Evolutionary conservation across 2,329 filamentous ascomycete species (phyloP).

Genomic region (Alternaria incomplexa): DNA sequence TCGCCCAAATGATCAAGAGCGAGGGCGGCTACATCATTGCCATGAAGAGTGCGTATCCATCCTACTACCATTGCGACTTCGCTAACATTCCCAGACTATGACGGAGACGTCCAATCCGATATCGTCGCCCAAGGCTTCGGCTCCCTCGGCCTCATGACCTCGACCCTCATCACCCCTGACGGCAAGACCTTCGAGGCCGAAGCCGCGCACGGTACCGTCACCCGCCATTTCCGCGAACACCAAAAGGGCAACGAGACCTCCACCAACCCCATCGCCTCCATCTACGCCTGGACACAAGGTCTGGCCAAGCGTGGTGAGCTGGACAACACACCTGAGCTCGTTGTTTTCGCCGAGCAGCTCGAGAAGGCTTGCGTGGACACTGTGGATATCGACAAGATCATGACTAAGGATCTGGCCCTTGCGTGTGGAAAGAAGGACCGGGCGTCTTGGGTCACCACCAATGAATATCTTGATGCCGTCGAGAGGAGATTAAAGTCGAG

Average conservation of each 20-base stretch:
- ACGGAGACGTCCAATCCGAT: constrained; percentile 98
- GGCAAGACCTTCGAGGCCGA: constrained; percentile 97
- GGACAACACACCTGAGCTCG: constrained; percentile 88
- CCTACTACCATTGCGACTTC: background rate
- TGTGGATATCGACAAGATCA: constrained; percentile 91
- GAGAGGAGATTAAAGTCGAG: constrained; percentile 85
- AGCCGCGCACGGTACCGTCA: constrained; percentile 97
- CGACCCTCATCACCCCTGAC: constrained; percentile 93
- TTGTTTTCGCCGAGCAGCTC: constrained; percentile 87
- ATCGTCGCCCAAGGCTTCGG: constrained; percentile 98
- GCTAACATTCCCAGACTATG: constrained; percentile 73
- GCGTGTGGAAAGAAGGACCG: constrained; percentile 87
- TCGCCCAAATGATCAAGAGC: constrained; percentile 99
- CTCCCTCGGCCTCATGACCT: constrained; percentile 97
- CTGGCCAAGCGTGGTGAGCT: constrained; percentile 91
- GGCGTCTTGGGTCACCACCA: constrained; percentile 87
- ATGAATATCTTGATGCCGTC: constrained; percentile 87
- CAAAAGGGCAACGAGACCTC: constrained; percentile 97
- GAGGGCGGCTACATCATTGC: constrained; percentile 96
- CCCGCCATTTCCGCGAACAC: constrained; percentile 97
- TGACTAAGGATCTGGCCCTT: constrained; percentile 99
- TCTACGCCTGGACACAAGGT: constrained; percentile 98
- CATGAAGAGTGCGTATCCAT: constrained; percentile 76
- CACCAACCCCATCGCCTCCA: constrained; percentile 97
- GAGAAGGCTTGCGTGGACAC: constrained; percentile 95